phyloP scores from a whole-genome alignment of 1,284 basidiomycete genomes.

The Leccinum pallidistipes region DNA sequence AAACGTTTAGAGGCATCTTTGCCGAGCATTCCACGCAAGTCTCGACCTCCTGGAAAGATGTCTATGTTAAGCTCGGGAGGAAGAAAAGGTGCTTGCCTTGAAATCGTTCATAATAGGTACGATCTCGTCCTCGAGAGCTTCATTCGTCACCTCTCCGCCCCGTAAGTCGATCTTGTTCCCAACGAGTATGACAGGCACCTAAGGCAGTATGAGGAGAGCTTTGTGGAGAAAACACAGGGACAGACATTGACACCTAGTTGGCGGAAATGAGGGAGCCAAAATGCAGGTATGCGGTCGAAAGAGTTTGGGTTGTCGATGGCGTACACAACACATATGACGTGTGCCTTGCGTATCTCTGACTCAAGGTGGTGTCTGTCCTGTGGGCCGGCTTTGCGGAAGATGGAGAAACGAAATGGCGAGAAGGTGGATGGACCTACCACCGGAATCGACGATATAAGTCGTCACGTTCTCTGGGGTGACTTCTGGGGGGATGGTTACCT shows the following conservation, averaged over 20 bases:
- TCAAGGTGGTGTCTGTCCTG: constrained; percentile 88
- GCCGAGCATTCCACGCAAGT: constrained; percentile 98
- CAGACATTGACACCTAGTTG: constrained; percentile 91
- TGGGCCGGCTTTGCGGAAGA: constrained; percentile 55
- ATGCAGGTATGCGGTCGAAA: constrained; percentile 97
- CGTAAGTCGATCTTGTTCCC: constrained; percentile 98
- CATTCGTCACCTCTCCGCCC: constrained; percentile 90
- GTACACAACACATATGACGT: constrained; percentile 98
- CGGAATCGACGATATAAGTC: constrained; percentile 94
- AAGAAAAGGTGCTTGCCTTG: constrained; percentile 59
- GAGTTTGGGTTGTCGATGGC: constrained; percentile 94
- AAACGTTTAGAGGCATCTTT: constrained; percentile 87
- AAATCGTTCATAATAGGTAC: constrained; percentile 96
- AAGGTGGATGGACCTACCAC: constrained; percentile 57
- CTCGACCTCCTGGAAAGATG: constrained; percentile 79
- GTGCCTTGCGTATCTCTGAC: constrained; percentile 92
- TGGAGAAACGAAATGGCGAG: constrained; percentile 12
- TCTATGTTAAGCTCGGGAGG: constrained; percentile 8
- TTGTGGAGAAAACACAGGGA: constrained; percentile 11
- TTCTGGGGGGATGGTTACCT: constrained; percentile 94
- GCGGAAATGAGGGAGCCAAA: constrained; percentile 97
- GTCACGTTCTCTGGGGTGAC: constrained; percentile 96
- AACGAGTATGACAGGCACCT: constrained; percentile 96
- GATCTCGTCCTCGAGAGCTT: constrained; percentile 93
- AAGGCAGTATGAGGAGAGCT: constrained; percentile 15